Evolutionary conservation across 306 rosid genomes (phyloP), one percentile per base, ranked within the genome.

Genomic region (Aeschynomene evenia): DNA sequence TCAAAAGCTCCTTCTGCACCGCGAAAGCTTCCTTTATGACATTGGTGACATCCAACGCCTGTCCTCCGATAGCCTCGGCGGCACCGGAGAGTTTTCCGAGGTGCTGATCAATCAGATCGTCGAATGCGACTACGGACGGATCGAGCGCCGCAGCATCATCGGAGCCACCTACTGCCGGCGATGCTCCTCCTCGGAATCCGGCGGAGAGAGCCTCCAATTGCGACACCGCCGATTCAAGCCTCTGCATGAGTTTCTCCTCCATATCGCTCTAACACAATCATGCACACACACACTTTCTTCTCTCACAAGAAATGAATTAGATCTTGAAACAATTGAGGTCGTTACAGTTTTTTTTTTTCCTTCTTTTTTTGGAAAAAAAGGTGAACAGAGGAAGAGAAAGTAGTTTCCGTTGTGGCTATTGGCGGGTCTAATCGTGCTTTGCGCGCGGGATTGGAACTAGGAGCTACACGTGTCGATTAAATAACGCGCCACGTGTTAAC

Each of bases 21-120:
- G 43, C 28, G 63, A 93, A 93, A 56, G 97, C 98, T 63, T 92
- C 86, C 54, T 37, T 74, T 10, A 92, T 57, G 71, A 82, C 20
- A 72, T 76, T 77, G 8, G 96, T 82, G 19, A 66, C 79, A 12
- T 82, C 89, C 81, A 82, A 65, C 10, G 86, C 96, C 80, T 79
- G 84, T 54, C 96, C 98, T 45, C 98, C 96, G 53, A 92, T 88
- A 71, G 70, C 74, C 82, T 92, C 91, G n/a, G 96, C 96, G 3
- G 96, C 89, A 24, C 56, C 37, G 7, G 62, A 66, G 79, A 90
- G 71, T 79, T 82, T 86, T 52, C 68, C 81, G 39, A 92, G 26
- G 63, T 71, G 76, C 76, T 77, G 85, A 36, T 65, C 81, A 66
- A 79, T 79, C 52, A 92, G 77, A 83, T 86, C 93, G 61, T 56